Conservation (phyloP, 257 asterid genomes). For the Solanum chmielewskii region DNA sequence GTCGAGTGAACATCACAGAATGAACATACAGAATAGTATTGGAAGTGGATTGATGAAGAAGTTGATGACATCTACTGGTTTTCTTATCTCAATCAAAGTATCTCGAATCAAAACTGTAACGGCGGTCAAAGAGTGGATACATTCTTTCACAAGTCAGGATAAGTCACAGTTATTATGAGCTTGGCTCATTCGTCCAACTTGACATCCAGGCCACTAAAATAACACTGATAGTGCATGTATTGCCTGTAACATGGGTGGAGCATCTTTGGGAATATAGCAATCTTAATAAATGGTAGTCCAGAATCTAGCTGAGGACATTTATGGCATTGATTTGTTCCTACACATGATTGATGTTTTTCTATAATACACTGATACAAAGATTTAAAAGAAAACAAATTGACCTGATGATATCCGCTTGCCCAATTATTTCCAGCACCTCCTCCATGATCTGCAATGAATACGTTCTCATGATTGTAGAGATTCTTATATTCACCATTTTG, state of each 20-base stretch:
- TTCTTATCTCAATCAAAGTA: neutral
- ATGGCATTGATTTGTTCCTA: neutral
- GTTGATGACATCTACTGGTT: neutral
- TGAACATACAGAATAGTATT: neutral
- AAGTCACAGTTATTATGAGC: neutral
- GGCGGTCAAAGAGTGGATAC: neutral
- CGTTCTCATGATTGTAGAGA: conserved; percentile 93
- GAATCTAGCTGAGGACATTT: neutral
- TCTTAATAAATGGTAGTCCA: neutral
- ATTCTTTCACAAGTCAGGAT: neutral
- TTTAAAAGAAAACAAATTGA: conserved; percentile 7
- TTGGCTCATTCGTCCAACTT: neutral
- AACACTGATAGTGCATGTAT: neutral
- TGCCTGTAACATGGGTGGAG: neutral
- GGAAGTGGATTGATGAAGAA: neutral
- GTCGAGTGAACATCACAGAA: neutral
- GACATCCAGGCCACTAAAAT: neutral
- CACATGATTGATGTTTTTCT: neutral
- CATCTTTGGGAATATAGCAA: neutral
- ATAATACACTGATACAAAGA: neutral
- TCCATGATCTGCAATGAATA: conserved; percentile 86
- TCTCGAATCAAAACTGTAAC: neutral
- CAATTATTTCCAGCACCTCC: conserved; percentile 99
- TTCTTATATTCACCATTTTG: conserved; percentile 94
- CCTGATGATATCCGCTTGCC: conserved; percentile 99